Percentiles rank a stretch among this genome's conserved stretches.
phyloP scores from a whole-genome alignment of 176 grass and related monocot genomes.

The Juncus inflexus region DNA sequence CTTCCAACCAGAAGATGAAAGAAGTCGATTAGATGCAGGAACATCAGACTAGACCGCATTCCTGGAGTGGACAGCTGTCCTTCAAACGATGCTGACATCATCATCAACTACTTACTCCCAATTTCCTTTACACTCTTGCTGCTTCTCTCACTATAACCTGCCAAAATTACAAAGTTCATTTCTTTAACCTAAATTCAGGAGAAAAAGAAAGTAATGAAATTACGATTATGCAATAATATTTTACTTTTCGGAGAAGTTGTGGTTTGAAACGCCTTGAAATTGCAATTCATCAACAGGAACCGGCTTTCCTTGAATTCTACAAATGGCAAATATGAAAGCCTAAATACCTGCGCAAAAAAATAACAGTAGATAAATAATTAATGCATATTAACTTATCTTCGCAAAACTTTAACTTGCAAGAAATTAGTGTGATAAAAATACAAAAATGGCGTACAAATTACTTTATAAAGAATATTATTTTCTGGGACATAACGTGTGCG shows the following conservation, averaged over 20 bases:
- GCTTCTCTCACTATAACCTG: slow-evolving; percentile 62
- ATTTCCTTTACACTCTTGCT: slow-evolving; percentile 39
- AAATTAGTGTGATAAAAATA: slow-evolving; percentile 7
- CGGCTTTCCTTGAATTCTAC: slow-evolving; percentile 49
- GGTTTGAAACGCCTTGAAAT: slow-evolving; percentile 61
- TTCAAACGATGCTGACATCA: slow-evolving; percentile 17
- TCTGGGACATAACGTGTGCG: slow-evolving; percentile 45
- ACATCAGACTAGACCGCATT: slow-evolving; percentile 34
- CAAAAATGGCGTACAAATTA: slow-evolving; percentile 11
- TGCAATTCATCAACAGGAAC: slow-evolving; percentile 67
- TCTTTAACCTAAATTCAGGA: too few relatives aligned
- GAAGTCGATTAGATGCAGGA: slow-evolving; percentile 31
- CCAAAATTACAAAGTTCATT: slow-evolving; percentile 19
- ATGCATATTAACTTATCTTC: too few relatives aligned
- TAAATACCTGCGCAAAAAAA: slow-evolving; percentile 28
- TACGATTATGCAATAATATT: slow-evolving; percentile 11
- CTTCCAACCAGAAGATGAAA: slow-evolving; percentile 42
- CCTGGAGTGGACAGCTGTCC: too few relatives aligned
- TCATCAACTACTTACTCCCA: slow-evolving; percentile 27
- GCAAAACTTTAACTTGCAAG: background rate
- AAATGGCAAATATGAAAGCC: slow-evolving; percentile 52
- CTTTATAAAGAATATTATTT: slow-evolving; percentile 55
- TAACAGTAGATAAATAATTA: too few relatives aligned
- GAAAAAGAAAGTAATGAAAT: slow-evolving; percentile 21
- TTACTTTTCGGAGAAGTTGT: slow-evolving; percentile 50